Percentiles rank a stretch among this genome's conserved stretches.
These are phyloP conservation scores for Cadophora sp. DNA, from an alignment of 2,329 filamentous ascomycete species.

Conservation along the genomic window DNA sequence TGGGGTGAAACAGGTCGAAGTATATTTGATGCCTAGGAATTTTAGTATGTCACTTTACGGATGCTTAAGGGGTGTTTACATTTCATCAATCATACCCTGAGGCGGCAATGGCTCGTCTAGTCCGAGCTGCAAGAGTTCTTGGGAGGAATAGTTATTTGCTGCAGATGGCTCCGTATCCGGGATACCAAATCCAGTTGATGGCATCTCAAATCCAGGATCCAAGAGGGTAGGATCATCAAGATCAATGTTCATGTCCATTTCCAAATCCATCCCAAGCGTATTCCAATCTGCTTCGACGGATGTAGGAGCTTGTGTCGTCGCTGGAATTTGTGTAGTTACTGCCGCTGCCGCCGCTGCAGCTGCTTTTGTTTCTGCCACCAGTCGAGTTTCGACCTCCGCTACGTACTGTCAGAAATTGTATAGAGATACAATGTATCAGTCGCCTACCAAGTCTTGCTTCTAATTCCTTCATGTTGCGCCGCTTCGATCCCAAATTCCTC, in stretches of 20 bases:
- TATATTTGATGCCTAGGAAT: slow-evolving; percentile 69
- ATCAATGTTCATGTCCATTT: slow-evolving; percentile 38
- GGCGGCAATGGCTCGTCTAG: slow-evolving; percentile 82
- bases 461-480: slow-evolving; percentile 88
- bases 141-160: slow-evolving; percentile 51
- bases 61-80: slow-evolving; percentile 60
- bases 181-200: slow-evolving; percentile 27
- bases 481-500: slow-evolving; percentile 86
- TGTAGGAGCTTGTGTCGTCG: not conserved
- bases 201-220: slow-evolving; percentile 31
- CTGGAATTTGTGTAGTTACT: slow-evolving; percentile 17
- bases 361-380: slow-evolving; percentile 52
- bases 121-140: slow-evolving; percentile 76
- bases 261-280: slow-evolving; percentile 35
- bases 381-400: slow-evolving; percentile 82
- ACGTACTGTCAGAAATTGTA: slow-evolving; percentile 56
- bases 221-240: slow-evolving; percentile 30
- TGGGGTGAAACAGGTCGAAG: slow-evolving; percentile 76
- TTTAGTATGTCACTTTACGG: slow-evolving; percentile 24
- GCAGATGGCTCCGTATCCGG: slow-evolving; percentile 23
- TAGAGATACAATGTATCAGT: not conserved
- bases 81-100: slow-evolving; percentile 79
- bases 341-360: slow-evolving; percentile 14
- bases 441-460: slow-evolving; percentile 82
- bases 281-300: slow-evolving; percentile 34